These are phyloP conservation scores for Fremontodendron californicum DNA, from an alignment of 345 rosid genomes.

Conservation along the genomic window DNA sequence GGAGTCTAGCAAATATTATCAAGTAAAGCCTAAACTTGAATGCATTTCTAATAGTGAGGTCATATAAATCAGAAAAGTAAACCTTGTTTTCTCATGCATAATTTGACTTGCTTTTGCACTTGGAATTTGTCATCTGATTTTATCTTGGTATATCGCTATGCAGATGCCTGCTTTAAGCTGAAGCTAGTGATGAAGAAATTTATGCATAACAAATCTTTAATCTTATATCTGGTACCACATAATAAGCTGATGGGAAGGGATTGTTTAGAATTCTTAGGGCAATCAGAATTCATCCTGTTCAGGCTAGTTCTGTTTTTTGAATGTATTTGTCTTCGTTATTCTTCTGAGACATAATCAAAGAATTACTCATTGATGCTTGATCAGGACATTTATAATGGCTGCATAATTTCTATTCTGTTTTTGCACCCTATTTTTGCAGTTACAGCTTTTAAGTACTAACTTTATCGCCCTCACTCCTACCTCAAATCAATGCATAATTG, in stretches of 20 bases:
- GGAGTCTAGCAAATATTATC: not conserved
- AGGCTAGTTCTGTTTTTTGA: not conserved
- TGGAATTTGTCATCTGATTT: not conserved
- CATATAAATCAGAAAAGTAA: not conserved
- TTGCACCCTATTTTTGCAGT: not conserved
- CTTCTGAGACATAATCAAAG: not conserved
- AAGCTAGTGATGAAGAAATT: not conserved
- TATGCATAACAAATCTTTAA: not conserved
- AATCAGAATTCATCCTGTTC: not conserved
- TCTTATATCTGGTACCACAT: not conserved
- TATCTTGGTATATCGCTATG: not conserved
- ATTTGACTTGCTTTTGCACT: not conserved
- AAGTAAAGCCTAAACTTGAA: not conserved
- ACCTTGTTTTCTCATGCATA: not conserved
- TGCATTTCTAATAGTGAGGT: not conserved
- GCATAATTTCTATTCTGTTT: not conserved
- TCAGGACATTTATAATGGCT: not conserved
- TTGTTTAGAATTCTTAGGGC: not conserved
- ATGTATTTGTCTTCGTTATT: not conserved
- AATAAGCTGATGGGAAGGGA: not conserved
- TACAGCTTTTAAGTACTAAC: not conserved
- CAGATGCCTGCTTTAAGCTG: not conserved
- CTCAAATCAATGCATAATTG: not conserved
- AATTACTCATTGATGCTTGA: not conserved
- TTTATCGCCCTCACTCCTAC: not conserved